These are phyloP conservation scores for Lentinus polychrous DNA, from an alignment of 1,284 basidiomycete species.

Conservation along the genomic window DNA sequence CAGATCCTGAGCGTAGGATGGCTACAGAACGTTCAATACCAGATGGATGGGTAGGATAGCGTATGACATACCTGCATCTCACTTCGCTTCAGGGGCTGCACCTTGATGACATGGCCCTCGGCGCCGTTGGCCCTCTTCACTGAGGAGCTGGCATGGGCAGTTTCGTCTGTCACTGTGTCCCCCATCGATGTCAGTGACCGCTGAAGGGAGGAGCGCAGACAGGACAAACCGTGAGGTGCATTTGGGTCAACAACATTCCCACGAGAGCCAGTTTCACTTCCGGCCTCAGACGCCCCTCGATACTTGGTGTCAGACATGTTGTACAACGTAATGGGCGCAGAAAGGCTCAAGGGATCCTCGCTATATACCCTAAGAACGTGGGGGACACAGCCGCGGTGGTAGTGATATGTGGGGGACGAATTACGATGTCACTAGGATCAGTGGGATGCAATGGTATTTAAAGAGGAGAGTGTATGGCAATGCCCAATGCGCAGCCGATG, in stretches of 20 bases:
- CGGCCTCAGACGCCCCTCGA: neutral
- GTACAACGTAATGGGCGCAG: neutral
- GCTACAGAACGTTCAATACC: conserved; percentile 32
- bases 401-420: no score
- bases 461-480: no score
- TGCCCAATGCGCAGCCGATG: no score
- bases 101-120: conserved; percentile 42
- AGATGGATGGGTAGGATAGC: conserved; percentile 5
- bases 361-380: no score
- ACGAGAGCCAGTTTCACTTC: conserved; percentile 21
- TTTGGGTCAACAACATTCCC: conserved; percentile 74
- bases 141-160: conserved; percentile 14
- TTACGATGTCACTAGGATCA: no score
- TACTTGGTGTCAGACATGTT: conserved; percentile 1
- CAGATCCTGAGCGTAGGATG: conserved; percentile 85
- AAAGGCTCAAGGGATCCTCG: no score
- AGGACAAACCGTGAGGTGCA: conserved; percentile 51
- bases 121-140: conserved; percentile 23
- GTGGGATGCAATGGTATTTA: no score
- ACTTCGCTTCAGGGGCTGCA: conserved; percentile 74
- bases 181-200: neutral
- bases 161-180: conserved; percentile 49
- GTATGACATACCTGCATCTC: conserved; percentile 71
- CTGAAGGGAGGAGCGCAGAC: neutral
- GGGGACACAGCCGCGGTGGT: no score